Evolutionary conservation across 371 early-diverging fungal species (phyloP).

Genomic region (Coemansia sp.): DNA sequence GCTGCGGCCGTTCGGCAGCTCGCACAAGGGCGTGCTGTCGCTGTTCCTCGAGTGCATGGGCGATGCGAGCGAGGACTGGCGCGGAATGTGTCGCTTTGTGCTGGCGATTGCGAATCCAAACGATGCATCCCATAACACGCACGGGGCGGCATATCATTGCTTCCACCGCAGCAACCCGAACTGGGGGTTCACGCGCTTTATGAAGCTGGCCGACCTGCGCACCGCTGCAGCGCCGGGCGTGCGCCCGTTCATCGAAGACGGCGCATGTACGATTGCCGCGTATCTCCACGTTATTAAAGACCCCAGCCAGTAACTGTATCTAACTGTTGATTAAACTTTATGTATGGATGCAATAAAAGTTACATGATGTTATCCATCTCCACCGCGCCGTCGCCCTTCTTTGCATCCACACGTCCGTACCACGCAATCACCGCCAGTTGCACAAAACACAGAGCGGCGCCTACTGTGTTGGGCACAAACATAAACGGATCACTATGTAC

Average conservation of each 20-base stretch:
- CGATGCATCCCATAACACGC: slow-evolving; percentile 64
- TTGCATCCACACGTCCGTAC: slow-evolving; percentile 27
- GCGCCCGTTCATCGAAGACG: slow-evolving; percentile 71
- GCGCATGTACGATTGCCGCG: slow-evolving; percentile 70
- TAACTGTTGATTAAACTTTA: not conserved
- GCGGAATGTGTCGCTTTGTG: slow-evolving; percentile 85
- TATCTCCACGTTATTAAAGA: slow-evolving; percentile 83
- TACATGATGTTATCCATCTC: not conserved
- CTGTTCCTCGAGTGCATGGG: slow-evolving; percentile 86
- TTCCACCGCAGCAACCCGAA: slow-evolving; percentile 88
- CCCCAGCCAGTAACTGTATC: slow-evolving; percentile 53
- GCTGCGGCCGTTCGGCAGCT: slow-evolving; percentile 90
- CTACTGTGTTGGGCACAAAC: slow-evolving; percentile 36
- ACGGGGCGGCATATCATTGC: slow-evolving; percentile 81
- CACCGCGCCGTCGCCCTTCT: not conserved
- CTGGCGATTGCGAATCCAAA: slow-evolving; percentile 78
- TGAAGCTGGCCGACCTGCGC: slow-evolving; percentile 59
- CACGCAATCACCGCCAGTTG: slow-evolving; percentile 34
- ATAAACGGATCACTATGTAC: slow-evolving; percentile 31
- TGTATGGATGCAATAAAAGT: not conserved
- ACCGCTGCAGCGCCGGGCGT: slow-evolving; percentile 54
- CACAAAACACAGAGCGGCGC: slow-evolving; percentile 25
- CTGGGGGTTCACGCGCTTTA: slow-evolving; percentile 93
- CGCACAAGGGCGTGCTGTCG: slow-evolving; percentile 67
- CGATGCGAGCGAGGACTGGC: slow-evolving; percentile 65